Conservation (phyloP, 495 filamentous ascomycete genomes). For the Amphirosellinia nigrospora region DNA sequence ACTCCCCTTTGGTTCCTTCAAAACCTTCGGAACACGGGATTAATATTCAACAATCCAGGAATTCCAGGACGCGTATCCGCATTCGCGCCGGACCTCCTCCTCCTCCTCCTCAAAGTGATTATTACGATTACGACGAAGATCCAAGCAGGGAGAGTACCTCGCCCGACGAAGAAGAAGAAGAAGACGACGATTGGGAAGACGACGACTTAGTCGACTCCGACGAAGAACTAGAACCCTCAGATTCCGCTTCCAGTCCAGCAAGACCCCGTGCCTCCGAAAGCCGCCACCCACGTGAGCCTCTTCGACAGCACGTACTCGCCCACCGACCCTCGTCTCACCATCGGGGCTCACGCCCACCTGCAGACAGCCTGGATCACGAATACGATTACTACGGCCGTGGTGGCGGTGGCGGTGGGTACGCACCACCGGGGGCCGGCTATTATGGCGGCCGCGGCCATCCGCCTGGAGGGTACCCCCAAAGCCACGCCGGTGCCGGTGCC, state of each 20-base stretch:
- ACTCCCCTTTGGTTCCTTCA: conserved; percentile 20
- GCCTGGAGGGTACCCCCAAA: conserved; percentile 44
- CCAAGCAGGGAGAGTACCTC: conserved; percentile 29
- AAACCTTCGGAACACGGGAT: conserved; percentile 22
- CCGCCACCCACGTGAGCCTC: conserved; percentile 40
- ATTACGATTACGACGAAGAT: conserved; percentile 35
- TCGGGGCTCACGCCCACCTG: conserved; percentile 45
- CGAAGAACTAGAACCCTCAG: conserved; percentile 78
- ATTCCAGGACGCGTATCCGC: conserved; percentile 27
- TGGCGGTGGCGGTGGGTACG: conserved; percentile 34
- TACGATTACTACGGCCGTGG: conserved; percentile 45
- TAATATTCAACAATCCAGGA: conserved; percentile 25
- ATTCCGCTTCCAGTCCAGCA: conserved; percentile 75
- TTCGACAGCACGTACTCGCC: conserved; percentile 47
- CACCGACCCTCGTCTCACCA: conserved; percentile 46
- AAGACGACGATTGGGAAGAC: conserved; percentile 60
- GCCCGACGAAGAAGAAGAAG: conserved; percentile 42
- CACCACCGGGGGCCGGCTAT: conserved; percentile 42
- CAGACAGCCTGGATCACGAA: conserved; percentile 58
- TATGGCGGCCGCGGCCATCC: conserved; percentile 43
- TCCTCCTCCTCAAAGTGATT: conserved; percentile 28
- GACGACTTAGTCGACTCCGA: conserved; percentile 49
- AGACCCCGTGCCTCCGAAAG: conserved; percentile 38
- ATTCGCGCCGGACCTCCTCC: conserved; percentile 22
- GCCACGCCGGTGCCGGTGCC: conserved; percentile 45